Conservation (phyloP, 768 basidiomycete genomes). For the Sutorius australiensis region DNA sequence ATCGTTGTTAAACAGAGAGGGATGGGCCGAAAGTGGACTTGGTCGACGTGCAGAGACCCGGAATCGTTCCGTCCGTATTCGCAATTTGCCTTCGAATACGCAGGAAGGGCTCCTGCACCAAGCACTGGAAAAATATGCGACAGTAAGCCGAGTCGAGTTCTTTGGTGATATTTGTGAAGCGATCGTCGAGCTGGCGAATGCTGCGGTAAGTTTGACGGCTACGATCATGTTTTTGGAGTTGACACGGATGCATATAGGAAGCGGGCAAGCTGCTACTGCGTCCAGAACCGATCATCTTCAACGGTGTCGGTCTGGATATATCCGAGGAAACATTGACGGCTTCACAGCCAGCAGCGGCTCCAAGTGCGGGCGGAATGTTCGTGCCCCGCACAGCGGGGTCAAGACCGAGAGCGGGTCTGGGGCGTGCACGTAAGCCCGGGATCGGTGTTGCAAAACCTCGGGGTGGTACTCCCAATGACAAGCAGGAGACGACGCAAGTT, state of each 20-base stretch:
- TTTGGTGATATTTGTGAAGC: conserved; percentile 60
- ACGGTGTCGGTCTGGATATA: conserved; percentile 56
- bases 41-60: conserved; percentile 53
- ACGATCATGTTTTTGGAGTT: neutral
- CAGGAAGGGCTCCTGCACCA: conserved; percentile 95
- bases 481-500: conserved; percentile 8
- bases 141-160: conserved; percentile 71
- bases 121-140: conserved; percentile 70
- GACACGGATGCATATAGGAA: conserved; percentile 50
- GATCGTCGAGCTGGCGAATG: conserved; percentile 59
- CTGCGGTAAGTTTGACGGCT: conserved; percentile 46
- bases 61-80: conserved; percentile 72
- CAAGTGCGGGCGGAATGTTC: conserved; percentile 50
- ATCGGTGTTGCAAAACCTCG: conserved; percentile 16
- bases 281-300: conserved; percentile 68
- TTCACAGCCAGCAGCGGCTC: conserved; percentile 31
- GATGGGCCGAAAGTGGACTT: conserved; percentile 52
- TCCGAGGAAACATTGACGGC: conserved; percentile 47
- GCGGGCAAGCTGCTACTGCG: conserved; percentile 75
- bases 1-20: conserved; percentile 30
- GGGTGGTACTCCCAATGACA: conserved; percentile 6
- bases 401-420: conserved; percentile 69
- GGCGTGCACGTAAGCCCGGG: conserved; percentile 46
- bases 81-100: conserved; percentile 66
- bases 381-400: conserved; percentile 64